Base-by-base conservation (phyloP, 768 basidiomycete species). In the Boletus speciosus region DNA sequence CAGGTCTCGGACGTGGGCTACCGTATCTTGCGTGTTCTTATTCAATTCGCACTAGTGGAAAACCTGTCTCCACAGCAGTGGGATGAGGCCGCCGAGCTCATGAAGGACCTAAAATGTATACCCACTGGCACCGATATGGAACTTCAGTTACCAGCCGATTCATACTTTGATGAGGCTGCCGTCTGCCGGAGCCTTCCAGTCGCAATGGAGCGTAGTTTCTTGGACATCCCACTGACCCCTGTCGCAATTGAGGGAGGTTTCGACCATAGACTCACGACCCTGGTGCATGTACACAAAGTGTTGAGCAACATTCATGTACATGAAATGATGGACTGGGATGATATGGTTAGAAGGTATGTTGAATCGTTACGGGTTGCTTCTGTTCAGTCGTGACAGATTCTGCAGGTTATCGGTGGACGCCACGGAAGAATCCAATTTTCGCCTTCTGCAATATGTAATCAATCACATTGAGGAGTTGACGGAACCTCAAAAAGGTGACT, bases 81-180 rank as follows among this genome's bases (percentile, higher is more conserved):
- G 92, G 65, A 69, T 5, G 70, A 79, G 9, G 73, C 88, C 32
- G 71, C 74, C n/a, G 62, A 66, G 1, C 67, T 83, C 23, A 70
- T 93, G 32, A 71, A 72, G 47, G 65, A 70, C 4, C 73, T 81
- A 21, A 57, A 82, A 2, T 89, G 87, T 62, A 80, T 93, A 38
- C 89, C 90, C 2, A 93, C 25, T 27, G 25, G 25, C 25, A 27
- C 91, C 0, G 81, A 83, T 8, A 72, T 71, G 10, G 96, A 94
- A 8, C 77, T 89, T 74, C 84, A 80, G 59, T 64, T 67, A 19
- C 90, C 95, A 0, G 65, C 69, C 4, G 82, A 93, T 47, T 74
- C 86, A 4, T 96, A 95, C 71, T 94, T 97, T 64, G 73, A 84
- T 10, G 90, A 83, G 56, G 93, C 86, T n/a, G 82, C 90, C 59